A percentile compares a stretch with the other conserved stretches of the same genome.
These are phyloP conservation scores for Perkinsus chesapeaki DNA, from an alignment of 169 alveolate genomes.

Conservation along the genomic window DNA sequence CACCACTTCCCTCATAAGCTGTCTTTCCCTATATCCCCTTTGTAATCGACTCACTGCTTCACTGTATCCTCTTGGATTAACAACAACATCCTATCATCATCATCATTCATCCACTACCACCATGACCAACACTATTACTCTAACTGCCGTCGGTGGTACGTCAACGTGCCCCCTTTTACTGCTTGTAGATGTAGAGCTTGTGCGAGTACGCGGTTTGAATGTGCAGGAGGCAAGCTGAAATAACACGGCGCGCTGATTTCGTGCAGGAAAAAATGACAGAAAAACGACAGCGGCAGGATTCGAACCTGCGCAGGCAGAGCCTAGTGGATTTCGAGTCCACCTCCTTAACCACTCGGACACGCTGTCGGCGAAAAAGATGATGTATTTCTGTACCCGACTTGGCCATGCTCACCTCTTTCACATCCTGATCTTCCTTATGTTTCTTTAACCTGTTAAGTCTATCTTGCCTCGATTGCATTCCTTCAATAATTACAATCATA, in stretches of 20 bases:
- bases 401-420: not conserved
- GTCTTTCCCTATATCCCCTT: not conserved
- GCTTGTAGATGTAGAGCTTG: not conserved
- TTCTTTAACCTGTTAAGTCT: not conserved
- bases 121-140: no score
- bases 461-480: not conserved
- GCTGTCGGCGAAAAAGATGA: slow-evolving; percentile 38
- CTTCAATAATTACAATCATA: not conserved
- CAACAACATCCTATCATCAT: no score
- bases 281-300: slow-evolving; percentile 86
- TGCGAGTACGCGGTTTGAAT: not conserved
- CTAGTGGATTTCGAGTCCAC: slow-evolving; percentile 78
- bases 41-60: not conserved
- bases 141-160: no score
- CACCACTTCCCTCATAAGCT: not conserved
- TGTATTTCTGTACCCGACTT: not conserved
- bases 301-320: slow-evolving; percentile 92
- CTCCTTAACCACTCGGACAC: slow-evolving; percentile 79
- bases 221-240: not conserved
- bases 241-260: not conserved
- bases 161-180: no score
- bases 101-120: no score
- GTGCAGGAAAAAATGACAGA: not conserved
- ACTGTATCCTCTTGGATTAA: not conserved
- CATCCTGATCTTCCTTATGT: not conserved